phyloP scores from a whole-genome alignment of 148 eudicot genomes.

The Fagopyrum homotropicum region DNA sequence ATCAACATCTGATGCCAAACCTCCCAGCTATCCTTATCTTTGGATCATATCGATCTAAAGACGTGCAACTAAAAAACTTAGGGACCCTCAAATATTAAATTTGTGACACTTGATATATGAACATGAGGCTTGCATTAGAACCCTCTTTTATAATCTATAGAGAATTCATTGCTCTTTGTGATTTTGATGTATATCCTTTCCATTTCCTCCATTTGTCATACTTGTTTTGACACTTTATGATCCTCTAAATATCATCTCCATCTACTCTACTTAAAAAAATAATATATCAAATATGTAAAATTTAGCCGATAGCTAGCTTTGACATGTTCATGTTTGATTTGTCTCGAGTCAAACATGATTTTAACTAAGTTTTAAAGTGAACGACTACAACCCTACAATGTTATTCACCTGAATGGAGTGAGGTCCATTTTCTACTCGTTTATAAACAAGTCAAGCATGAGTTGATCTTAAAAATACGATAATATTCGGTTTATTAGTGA shows the following conservation, averaged over 20 bases:
- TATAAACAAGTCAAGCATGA: too few relatives aligned
- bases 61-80: conserved; percentile 3
- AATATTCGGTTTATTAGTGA: too few relatives aligned
- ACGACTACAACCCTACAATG: too few relatives aligned
- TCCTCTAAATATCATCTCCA: not conserved
- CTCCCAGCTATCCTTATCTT: not conserved
- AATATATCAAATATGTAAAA: too few relatives aligned
- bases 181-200: not conserved
- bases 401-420: too few relatives aligned
- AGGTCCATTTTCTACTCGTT: too few relatives aligned
- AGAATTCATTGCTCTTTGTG: not conserved
- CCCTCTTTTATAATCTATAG: not conserved
- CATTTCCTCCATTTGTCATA: not conserved
- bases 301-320: too few relatives aligned
- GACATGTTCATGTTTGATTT: not conserved
- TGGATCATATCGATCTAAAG: not conserved
- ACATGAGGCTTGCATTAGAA: conserved; percentile 8
- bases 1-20: conserved; percentile 7
- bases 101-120: not conserved
- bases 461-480: too few relatives aligned
- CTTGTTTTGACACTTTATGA: not conserved
- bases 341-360: too few relatives aligned
- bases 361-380: too few relatives aligned
- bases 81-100: conserved; percentile 5
- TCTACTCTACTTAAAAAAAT: not conserved